Conservation (phyloP, 306 rosid genomes). For the Cucurbita moschata region DNA sequence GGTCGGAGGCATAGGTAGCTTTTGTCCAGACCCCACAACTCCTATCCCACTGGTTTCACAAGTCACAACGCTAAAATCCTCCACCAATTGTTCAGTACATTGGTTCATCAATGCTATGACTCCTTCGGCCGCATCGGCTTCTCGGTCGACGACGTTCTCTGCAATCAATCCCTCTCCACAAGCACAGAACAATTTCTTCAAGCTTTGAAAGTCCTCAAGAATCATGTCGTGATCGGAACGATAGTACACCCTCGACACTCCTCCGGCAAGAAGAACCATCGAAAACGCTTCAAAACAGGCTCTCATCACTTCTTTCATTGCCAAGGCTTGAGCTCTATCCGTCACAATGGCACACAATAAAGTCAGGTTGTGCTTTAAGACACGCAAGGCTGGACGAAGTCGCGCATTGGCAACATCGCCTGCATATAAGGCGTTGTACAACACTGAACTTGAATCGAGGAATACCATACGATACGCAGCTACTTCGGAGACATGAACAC, state of each 20-base stretch:
- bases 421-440: slow-evolving; percentile 57
- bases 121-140: slow-evolving; percentile 63
- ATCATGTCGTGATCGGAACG: slow-evolving; percentile 47
- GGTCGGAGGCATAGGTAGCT: slow-evolving; percentile 80
- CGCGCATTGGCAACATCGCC: slow-evolving; percentile 51
- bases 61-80: slow-evolving; percentile 61
- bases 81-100: slow-evolving; percentile 60
- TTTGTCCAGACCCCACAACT: slow-evolving; percentile 38
- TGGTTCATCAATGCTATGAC: slow-evolving; percentile 58
- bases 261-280: slow-evolving; percentile 92
- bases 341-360: slow-evolving; percentile 49
- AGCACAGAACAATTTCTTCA: slow-evolving; percentile 48
- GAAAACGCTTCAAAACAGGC: slow-evolving; percentile 73
- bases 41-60: slow-evolving; percentile 71
- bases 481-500: slow-evolving; percentile 70
- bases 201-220: slow-evolving; percentile 57
- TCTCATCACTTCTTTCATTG: slow-evolving; percentile 75
- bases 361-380: slow-evolving; percentile 60
- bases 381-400: slow-evolving; percentile 57
- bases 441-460: slow-evolving; percentile 60
- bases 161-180: slow-evolving; percentile 75
- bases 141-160: slow-evolving; percentile 57
- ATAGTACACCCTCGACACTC: slow-evolving; percentile 44
- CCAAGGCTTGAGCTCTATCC: slow-evolving; percentile 64
- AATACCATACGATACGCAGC: slow-evolving; percentile 81